Evolutionary conservation across 352 stramenopile genomes (phyloP).

Genomic region (Thalassiosira mediterranea): DNA sequence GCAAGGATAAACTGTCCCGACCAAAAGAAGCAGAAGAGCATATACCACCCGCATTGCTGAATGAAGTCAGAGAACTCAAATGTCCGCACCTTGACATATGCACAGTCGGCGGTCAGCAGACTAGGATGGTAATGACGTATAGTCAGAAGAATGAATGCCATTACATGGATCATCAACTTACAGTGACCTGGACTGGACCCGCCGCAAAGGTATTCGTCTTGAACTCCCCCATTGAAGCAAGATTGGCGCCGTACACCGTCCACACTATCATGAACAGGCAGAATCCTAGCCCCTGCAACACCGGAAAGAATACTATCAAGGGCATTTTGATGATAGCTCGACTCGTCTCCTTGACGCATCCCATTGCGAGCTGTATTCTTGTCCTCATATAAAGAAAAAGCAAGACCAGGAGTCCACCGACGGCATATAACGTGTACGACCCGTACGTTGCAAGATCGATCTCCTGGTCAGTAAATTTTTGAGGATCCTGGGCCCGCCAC

Average conservation of each 20-base stretch:
- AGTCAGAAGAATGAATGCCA: too few species aligned
- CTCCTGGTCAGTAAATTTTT: conserved; percentile 49
- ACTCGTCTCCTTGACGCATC: conserved; percentile 82
- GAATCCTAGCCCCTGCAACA: conserved; percentile 83
- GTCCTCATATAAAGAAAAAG: conserved; percentile 84
- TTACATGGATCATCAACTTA: too few species aligned
- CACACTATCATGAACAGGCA: conserved; percentile 76
- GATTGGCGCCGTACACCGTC: conserved; percentile 76
- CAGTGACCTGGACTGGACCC: conserved; percentile 1
- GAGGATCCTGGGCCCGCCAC: conserved; percentile 54
- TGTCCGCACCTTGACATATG: conserved; percentile 27
- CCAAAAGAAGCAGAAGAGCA: conserved; percentile 96
- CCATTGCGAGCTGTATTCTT: conserved; percentile 82
- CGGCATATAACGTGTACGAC: conserved; percentile 67
- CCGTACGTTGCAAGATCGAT: conserved; percentile 57
- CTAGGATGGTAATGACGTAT: too few species aligned
- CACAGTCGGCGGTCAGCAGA: too few species aligned
- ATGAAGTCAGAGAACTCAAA: conserved; percentile 68
- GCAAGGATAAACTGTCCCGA: conserved; percentile 95
- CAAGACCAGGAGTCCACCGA: conserved; percentile 69
- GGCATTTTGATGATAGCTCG: conserved; percentile 82
- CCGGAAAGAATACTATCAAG: conserved; percentile 80
- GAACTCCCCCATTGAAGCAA: conserved; percentile 82
- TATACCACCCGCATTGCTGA: conserved; percentile 74
- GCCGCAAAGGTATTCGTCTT: conserved; percentile 27